Percentiles rank a stretch among this genome's conserved stretches.
phyloP scores from a whole-genome alignment of 352 stramenopile species.

The Globisporangium nodosum region DNA sequence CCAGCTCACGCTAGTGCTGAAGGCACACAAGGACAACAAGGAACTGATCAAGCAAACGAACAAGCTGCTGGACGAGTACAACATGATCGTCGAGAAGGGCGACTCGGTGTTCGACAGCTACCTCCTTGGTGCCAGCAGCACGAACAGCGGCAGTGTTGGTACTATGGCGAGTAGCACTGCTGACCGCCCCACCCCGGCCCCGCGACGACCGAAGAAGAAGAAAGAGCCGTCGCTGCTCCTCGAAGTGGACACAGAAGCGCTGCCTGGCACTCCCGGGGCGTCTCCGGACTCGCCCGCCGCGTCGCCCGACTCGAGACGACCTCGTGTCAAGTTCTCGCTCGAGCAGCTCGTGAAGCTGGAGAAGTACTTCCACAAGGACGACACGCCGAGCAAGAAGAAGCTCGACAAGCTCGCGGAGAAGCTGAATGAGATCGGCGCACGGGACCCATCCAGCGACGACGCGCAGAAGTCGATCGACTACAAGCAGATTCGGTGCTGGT shows the following conservation, averaged over 20 bases:
- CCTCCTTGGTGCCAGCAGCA: neutral
- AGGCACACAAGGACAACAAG: constrained; percentile 84
- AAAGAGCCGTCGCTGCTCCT: constrained; percentile 38
- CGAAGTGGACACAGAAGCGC: constrained; percentile 49
- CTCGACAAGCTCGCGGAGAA: constrained; percentile 71
- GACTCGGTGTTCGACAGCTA: constrained; percentile 19
- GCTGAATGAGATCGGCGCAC: constrained; percentile 58
- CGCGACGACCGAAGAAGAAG: constrained; percentile 43
- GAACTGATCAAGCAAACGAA: constrained; percentile 79
- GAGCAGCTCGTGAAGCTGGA: constrained; percentile 76
- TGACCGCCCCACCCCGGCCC: constrained; percentile 16
- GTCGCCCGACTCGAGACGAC: constrained; percentile 53
- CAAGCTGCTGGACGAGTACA: constrained; percentile 75
- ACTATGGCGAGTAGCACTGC: neutral
- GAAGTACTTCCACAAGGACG: constrained; percentile 79
- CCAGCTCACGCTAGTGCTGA: constrained; percentile 70
- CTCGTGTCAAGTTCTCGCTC: constrained; percentile 73
- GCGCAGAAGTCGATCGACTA: constrained; percentile 72
- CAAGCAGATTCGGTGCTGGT: constrained; percentile 86
- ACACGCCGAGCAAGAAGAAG: constrained; percentile 75
- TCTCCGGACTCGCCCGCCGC: constrained; percentile 64
- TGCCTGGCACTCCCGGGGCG: constrained; percentile 44
- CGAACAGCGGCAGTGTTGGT: neutral
- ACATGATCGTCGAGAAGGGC: constrained; percentile 56
- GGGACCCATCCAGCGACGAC: constrained; percentile 46